Percentiles rank a stretch among this genome's conserved stretches.
phyloP scores from a whole-genome alignment of 2,329 filamentous ascomycete genomes.

The Colletotrichum nymphaeae region DNA sequence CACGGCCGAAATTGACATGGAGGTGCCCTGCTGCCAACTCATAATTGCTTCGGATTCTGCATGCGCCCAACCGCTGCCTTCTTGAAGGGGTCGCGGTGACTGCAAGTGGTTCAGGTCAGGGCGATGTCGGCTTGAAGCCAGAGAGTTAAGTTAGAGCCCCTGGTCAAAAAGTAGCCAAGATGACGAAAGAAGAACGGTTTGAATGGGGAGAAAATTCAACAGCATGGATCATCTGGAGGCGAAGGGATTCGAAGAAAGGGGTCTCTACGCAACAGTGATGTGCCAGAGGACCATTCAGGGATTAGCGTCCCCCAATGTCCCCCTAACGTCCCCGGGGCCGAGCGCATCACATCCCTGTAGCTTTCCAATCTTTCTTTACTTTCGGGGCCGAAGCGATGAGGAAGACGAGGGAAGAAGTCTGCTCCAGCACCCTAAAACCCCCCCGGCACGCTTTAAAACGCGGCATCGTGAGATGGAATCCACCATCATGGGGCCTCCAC shows the following conservation, averaged over 20 bases:
- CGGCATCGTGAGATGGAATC: neutral
- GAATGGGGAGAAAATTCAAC: neutral
- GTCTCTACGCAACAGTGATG: neutral
- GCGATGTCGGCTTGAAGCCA: neutral
- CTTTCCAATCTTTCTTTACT: neutral
- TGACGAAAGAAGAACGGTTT: neutral
- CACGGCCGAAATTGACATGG: slow-evolving; percentile 12
- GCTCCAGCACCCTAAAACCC: slow-evolving; percentile 24
- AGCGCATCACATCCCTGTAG: neutral
- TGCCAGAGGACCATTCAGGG: slow-evolving; percentile 9
- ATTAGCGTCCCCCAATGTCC: neutral
- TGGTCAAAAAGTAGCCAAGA: neutral
- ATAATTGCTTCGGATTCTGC: slow-evolving; percentile 7
- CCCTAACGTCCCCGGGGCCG: neutral
- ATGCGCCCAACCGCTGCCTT: slow-evolving; percentile 6
- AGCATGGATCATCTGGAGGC: slow-evolving; percentile 9
- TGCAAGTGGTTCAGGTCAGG: neutral
- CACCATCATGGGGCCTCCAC: slow-evolving; percentile 2
- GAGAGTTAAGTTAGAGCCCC: neutral
- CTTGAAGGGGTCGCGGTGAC: neutral
- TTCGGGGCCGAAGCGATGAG: neutral
- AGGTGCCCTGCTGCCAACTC: slow-evolving; percentile 1
- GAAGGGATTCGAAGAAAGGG: slow-evolving; percentile 18
- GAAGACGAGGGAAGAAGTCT: neutral
- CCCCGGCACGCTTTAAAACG: slow-evolving; percentile 18